Percentiles rank a stretch among this genome's conserved stretches.
phyloP scores from a whole-genome alignment of 2,329 filamentous ascomycete genomes.

The Botrytis fragariae region DNA sequence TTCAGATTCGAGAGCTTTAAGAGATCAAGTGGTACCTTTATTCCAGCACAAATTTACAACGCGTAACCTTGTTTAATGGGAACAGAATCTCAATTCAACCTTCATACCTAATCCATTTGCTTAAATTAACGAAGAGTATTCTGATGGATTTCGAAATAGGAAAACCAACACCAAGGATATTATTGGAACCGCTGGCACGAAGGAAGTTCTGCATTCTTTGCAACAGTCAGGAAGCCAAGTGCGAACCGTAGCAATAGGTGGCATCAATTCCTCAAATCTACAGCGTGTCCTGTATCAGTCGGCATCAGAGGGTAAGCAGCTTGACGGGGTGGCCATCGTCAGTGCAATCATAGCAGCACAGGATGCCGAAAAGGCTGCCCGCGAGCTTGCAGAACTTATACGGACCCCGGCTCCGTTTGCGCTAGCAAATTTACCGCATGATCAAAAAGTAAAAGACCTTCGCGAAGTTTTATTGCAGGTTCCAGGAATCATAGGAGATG shows the following conservation, averaged over 20 bases:
- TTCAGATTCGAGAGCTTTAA: neutral
- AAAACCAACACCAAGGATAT: conserved; percentile 86
- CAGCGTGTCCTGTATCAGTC: conserved; percentile 74
- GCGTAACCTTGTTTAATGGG: neutral
- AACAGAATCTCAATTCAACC: neutral
- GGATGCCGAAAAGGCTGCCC: conserved; percentile 63
- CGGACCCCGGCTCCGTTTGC: conserved; percentile 34
- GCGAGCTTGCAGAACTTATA: conserved; percentile 57
- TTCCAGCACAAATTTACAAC: neutral
- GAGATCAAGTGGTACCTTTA: neutral
- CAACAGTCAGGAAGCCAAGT: conserved; percentile 41
- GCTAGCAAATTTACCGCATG: conserved; percentile 21
- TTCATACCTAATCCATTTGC: neutral
- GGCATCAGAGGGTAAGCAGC: conserved; percentile 48
- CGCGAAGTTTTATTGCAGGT: conserved; percentile 30
- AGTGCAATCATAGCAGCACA: conserved; percentile 78
- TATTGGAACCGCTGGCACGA: conserved; percentile 70
- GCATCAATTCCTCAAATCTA: conserved; percentile 75
- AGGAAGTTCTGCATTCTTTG: conserved; percentile 63
- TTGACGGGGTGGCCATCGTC: conserved; percentile 84
- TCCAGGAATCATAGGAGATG: conserved; percentile 52
- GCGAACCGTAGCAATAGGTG: conserved; percentile 81
- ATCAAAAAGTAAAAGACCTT: conserved; percentile 28
- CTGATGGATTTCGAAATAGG: conserved; percentile 42
- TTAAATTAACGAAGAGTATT: neutral